phyloP scores from a whole-genome alignment of 2,329 filamentous ascomycete species.

The Leptographium galeiforme region DNA sequence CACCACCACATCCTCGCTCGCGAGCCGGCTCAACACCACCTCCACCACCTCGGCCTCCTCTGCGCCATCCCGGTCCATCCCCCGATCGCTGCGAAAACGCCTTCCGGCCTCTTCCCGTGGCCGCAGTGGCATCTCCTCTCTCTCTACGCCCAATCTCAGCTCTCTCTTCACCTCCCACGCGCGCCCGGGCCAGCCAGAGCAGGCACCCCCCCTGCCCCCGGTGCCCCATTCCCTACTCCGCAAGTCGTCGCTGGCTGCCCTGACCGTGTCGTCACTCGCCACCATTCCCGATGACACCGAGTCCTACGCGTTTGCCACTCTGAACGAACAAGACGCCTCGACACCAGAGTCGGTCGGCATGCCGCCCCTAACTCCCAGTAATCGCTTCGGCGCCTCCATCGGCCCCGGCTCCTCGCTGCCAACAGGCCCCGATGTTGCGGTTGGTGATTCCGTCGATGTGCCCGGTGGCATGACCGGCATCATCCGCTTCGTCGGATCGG shows the following conservation, averaged over 20 bases:
- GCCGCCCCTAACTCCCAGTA: constrained; percentile 37
- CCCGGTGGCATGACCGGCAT: constrained; percentile 85
- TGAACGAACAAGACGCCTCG: constrained; percentile 22
- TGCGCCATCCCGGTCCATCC: constrained; percentile 1
- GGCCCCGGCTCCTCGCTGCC: constrained; percentile 11
- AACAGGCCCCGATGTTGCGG: constrained; percentile 39
- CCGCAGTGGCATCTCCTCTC: constrained; percentile 26
- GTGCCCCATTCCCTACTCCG: constrained; percentile 36
- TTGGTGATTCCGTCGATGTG: constrained; percentile 81
- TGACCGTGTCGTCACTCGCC: constrained; percentile 50
- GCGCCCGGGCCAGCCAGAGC: constrained; percentile 20
- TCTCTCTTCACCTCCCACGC: constrained; percentile 36
- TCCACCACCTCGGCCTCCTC: neutral
- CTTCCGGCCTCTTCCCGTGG: constrained; percentile 7
- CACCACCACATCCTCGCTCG: neutral
- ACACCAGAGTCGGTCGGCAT: neutral
- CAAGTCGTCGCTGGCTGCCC: constrained; percentile 58
- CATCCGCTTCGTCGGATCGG: constrained; percentile 76
- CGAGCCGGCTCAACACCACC: neutral
- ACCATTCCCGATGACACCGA: constrained; percentile 54
- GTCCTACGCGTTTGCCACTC: constrained; percentile 45
- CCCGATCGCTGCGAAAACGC: constrained; percentile 8
- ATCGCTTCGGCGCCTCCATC: constrained; percentile 16
- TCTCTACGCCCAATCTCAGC: constrained; percentile 47
- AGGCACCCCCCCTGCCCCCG: neutral